These are phyloP conservation scores for Aspergillus costaricaensis DNA, from an alignment of 2,329 filamentous ascomycete genomes.

Conservation along the genomic window DNA sequence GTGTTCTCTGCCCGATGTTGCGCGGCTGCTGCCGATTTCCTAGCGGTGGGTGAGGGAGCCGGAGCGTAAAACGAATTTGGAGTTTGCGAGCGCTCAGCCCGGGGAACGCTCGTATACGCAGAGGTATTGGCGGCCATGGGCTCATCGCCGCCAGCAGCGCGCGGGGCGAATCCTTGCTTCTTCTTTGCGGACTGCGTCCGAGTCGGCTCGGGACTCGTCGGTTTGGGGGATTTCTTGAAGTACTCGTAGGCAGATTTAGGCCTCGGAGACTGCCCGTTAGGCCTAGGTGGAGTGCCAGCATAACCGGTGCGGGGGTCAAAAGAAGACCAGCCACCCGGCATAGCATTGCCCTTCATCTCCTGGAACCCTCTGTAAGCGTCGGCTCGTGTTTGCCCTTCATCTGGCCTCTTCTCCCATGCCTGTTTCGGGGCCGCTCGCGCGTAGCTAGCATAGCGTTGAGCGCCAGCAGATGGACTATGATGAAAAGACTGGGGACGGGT, in stretches of 20 bases:
- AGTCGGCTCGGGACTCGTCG: slow-evolving; percentile 37
- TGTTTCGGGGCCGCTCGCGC: slow-evolving; percentile 43
- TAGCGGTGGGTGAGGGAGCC: slow-evolving; percentile 44
- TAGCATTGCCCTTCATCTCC: slow-evolving; percentile 42
- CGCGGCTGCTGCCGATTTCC: slow-evolving; percentile 42
- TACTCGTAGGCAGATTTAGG: slow-evolving; percentile 45
- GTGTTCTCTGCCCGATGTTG: slow-evolving; percentile 30
- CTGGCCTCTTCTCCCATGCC: slow-evolving; percentile 40
- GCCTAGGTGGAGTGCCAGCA: slow-evolving; percentile 25
- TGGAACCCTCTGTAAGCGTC: slow-evolving; percentile 49
- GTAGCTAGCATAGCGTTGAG: slow-evolving; percentile 45
- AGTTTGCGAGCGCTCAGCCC: slow-evolving; percentile 35
- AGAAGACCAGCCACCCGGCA: slow-evolving; percentile 38
- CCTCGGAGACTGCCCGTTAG: slow-evolving; percentile 28
- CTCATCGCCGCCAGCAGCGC: slow-evolving; percentile 62
- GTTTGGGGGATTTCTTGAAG: slow-evolving; percentile 35
- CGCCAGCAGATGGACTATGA: slow-evolving; percentile 38
- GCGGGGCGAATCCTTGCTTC: slow-evolving; percentile 60
- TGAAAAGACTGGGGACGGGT: slow-evolving; percentile 26
- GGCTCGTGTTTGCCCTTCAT: slow-evolving; percentile 44
- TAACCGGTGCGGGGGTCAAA: slow-evolving; percentile 41
- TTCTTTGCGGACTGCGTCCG: slow-evolving; percentile 50
- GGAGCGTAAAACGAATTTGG: slow-evolving; percentile 40
- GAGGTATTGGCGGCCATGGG: slow-evolving; percentile 56
- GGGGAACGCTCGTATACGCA: slow-evolving; percentile 47